phyloP scores from a whole-genome alignment of 2,329 filamentous ascomycete species.

The Microcera coccophila region DNA sequence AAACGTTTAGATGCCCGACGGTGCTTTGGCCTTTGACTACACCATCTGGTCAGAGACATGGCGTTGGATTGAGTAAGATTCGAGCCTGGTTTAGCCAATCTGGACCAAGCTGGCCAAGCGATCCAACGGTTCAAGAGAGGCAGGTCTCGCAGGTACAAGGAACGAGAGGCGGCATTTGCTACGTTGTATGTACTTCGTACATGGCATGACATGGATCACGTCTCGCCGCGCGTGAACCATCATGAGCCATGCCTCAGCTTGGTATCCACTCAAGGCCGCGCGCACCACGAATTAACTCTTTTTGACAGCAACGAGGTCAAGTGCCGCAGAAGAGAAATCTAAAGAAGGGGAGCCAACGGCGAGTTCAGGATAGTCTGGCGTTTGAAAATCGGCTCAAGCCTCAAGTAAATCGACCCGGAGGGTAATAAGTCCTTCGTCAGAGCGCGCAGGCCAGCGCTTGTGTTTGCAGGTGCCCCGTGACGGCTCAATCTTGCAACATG shows the following conservation, averaged over 20 bases:
- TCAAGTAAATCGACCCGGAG: background rate
- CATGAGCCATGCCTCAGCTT: background rate
- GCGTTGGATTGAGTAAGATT: background rate
- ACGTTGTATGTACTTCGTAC: background rate
- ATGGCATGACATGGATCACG: conserved; percentile 1
- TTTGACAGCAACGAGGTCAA: too few relatives aligned
- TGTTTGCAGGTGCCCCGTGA: conserved; percentile 25
- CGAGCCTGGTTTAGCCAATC: background rate
- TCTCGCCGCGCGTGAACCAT: background rate
- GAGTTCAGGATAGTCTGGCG: too few relatives aligned
- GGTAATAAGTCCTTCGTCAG: conserved; percentile 4
- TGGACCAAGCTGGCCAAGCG: background rate
- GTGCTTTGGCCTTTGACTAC: too few relatives aligned
- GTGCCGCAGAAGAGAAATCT: background rate
- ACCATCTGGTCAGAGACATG: background rate
- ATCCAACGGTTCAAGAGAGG: background rate
- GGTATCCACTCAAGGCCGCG: background rate
- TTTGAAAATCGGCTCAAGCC: too few relatives aligned
- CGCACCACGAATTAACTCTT: background rate
- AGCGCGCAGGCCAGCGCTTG: conserved; percentile 18
- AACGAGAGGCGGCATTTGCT: too few relatives aligned
- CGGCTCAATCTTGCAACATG: conserved; percentile 18
- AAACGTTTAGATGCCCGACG: too few relatives aligned
- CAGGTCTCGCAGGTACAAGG: background rate
- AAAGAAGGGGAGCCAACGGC: too few relatives aligned